These are phyloP conservation scores for Aphanomyces stellatus DNA, from an alignment of 352 stramenopile genomes.

Conservation along the genomic window DNA sequence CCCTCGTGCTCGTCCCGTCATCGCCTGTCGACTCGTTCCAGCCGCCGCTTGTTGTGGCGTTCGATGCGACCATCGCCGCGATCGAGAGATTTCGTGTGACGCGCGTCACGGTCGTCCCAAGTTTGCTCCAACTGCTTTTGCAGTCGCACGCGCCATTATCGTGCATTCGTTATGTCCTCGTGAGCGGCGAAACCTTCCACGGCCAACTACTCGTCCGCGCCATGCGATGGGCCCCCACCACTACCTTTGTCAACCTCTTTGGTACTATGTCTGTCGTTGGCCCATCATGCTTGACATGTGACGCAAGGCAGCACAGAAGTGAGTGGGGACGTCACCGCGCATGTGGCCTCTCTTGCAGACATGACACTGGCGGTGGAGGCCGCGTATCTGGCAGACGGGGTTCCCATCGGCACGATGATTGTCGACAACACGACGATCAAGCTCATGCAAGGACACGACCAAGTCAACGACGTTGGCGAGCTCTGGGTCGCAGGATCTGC, in stretches of 20 bases:
- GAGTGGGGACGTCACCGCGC: constrained; percentile 14
- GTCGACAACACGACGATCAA: neutral
- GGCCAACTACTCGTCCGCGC: constrained; percentile 14
- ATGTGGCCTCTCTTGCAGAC: constrained; percentile 5
- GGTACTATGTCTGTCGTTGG: constrained; percentile 6
- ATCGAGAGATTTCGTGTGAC: constrained; percentile 15
- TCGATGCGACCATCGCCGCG: constrained; percentile 11
- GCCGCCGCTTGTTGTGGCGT: constrained; percentile 17
- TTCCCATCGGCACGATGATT: constrained; percentile 18
- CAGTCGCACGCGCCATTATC: neutral
- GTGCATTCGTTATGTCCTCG: neutral
- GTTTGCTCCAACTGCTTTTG: constrained; percentile 24
- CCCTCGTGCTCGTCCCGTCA: constrained; percentile 22
- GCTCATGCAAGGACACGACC: neutral
- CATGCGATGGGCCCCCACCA: constrained; percentile 14
- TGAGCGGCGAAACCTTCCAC: constrained; percentile 29
- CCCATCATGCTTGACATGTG: neutral
- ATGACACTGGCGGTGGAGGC: too few relatives aligned
- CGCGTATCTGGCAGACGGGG: too few relatives aligned
- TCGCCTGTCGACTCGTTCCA: neutral
- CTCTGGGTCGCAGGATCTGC: constrained; percentile 26
- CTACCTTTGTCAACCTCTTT: constrained; percentile 30
- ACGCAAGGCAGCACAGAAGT: constrained; percentile 32
- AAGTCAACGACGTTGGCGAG: constrained; percentile 20
- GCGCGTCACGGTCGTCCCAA: constrained; percentile 29